These are phyloP conservation scores for Cyberlindnera misumaiensis DNA, from an alignment of 805 yeast genomes.

Conservation along the genomic window DNA sequence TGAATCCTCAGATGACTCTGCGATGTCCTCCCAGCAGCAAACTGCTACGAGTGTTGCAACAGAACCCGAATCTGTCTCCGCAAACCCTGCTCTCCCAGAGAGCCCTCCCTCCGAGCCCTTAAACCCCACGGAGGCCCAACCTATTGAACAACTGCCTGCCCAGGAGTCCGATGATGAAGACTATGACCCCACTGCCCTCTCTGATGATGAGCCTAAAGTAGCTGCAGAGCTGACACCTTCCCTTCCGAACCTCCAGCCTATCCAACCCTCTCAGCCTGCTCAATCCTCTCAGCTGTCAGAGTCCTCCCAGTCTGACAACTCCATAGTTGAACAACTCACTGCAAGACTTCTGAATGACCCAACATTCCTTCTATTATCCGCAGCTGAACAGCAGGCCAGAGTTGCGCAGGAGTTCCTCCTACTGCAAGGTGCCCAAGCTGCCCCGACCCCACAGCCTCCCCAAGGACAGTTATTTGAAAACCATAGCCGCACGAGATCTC, in stretches of 20 bases:
- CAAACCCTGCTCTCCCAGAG: no score
- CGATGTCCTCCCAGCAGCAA: no score
- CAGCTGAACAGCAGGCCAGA: slow-evolving; percentile 28
- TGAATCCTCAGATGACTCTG: no score
- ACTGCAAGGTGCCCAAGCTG: slow-evolving; percentile 21
- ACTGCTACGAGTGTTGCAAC: no score
- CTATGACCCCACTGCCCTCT: slow-evolving; percentile 11
- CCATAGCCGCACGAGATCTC: slow-evolving; percentile 16
- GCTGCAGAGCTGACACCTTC: not conserved
- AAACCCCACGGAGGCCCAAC: not conserved
- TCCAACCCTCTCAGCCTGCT: slow-evolving; percentile 1
- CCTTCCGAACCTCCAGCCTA: not conserved
- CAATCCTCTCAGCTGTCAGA: not conserved
- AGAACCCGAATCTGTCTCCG: no score
- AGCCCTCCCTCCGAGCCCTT: no score
- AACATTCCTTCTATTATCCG: slow-evolving; percentile 27
- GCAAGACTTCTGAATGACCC: slow-evolving; percentile 27
- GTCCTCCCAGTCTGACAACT: slow-evolving; percentile 2
- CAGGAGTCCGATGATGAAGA: slow-evolving; percentile 11
- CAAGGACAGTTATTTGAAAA: slow-evolving; percentile 1
- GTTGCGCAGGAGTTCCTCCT: slow-evolving; percentile 26
- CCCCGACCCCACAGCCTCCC: slow-evolving; percentile 14
- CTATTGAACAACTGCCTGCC: not conserved
- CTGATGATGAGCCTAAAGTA: slow-evolving; percentile 14
- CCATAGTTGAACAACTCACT: slow-evolving; percentile 7